phyloP scores from a whole-genome alignment of 805 yeast species.

The Spathaspora passalidarum region DNA sequence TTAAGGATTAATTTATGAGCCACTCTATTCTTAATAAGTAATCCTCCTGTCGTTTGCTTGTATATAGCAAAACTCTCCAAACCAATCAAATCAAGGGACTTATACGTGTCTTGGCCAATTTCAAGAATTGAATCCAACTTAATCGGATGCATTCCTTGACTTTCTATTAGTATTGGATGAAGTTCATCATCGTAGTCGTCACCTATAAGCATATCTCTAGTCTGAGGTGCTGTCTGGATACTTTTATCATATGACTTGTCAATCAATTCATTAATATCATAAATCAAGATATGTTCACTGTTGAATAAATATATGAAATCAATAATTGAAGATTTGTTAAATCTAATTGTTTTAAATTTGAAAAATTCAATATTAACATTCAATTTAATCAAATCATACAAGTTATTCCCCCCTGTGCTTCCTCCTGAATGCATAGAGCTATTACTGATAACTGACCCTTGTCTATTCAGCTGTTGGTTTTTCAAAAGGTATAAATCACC shows the following conservation, averaged over 20 bases:
- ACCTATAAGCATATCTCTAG: conserved; percentile 13
- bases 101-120: conserved; percentile 6
- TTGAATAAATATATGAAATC: conserved; percentile 29
- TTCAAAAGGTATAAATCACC: conserved; percentile 40
- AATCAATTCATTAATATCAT: conserved; percentile 21
- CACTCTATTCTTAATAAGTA: conserved; percentile 29
- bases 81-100: conserved; percentile 41
- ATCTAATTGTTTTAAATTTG: conserved; percentile 21
- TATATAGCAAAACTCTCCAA: conserved; percentile 32
- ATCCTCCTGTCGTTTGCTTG: conserved; percentile 19
- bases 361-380: conserved; percentile 30
- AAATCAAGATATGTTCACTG: conserved; percentile 35
- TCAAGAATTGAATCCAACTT: conserved; percentile 12
- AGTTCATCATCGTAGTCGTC: conserved; percentile 12
- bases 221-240: conserved; percentile 11
- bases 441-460: conserved; percentile 8
- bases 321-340: conserved; percentile 8
- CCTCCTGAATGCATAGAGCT: conserved; percentile 7
- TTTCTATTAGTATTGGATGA: conserved; percentile 26
- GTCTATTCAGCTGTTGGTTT: conserved; percentile 18
- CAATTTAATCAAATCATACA: conserved; percentile 34
- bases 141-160: conserved; percentile 26
- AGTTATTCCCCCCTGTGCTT: conserved; percentile 12
- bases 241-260: conserved; percentile 7
- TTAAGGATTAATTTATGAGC: conserved; percentile 44